Base-by-base conservation (phyloP, 257 asterid species). In the Vinca minor region DNA sequence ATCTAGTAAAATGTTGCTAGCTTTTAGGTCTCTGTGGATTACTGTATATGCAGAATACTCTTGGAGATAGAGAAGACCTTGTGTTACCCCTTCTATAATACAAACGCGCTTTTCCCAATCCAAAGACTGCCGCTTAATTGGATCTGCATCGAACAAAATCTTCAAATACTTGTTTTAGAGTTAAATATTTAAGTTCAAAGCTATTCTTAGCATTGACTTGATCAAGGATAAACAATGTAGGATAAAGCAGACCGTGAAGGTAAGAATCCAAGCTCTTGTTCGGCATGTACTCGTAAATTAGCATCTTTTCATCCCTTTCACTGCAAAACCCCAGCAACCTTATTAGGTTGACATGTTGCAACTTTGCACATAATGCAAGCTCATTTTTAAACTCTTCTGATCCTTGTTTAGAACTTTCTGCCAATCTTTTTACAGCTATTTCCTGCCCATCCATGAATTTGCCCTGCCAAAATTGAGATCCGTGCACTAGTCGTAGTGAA, bases 361-460 rank as follows among this genome's bases (percentile, higher is more conserved):
- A 44, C 58, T 58, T 78, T 63, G 75, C 59, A 35, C 76, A 57
- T 13, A 78, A 50, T 74, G n/a, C n/a, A n/a, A n/a, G n/a, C n/a
- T n/a, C n/a, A n/a, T n/a, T n/a, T n/a, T n/a, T n/a, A n/a, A n/a
- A 76, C 55, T 78, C 83, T 62, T 69, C 78, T 29, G 63, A 31
- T 35, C 83, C 83, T 62, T 78, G 83, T 23, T 8, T 65, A 17
- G 83, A 78, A 62, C 41, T 56, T 58, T 35, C 31, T 4, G 83
- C 74, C 55, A 74, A 79, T 60, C 83, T 60, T 66, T 78, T 78
- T 12, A 74, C 70, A 26, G 80, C 83, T 26, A 74, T 49, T 69
- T 78, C 73, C 20, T 65, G 71, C 20, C 76, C 80, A 52, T 74
- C 69, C 17, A 14, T 28, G 52, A 69, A 46, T 54, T 56, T 73